Evolutionary conservation across 2,329 filamentous ascomycete species (phyloP).

Genomic region (Beauveria sp.): DNA sequence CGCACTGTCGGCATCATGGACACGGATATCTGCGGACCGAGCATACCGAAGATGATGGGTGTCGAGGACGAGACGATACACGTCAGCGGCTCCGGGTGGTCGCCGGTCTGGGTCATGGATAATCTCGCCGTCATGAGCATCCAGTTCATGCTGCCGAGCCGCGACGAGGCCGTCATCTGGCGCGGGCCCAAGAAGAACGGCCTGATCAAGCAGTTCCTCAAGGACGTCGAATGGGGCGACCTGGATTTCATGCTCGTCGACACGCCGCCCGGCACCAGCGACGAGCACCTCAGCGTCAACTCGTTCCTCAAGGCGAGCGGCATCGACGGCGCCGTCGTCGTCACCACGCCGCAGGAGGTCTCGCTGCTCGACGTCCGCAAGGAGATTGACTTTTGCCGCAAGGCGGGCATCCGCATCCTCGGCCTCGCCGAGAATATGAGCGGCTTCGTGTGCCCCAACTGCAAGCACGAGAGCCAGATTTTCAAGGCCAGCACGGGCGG

Average conservation of each 20-base stretch:
- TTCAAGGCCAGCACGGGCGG: conserved; percentile 90
- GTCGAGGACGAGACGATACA: conserved; percentile 92
- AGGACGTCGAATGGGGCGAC: conserved; percentile 96
- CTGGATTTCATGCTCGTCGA: conserved; percentile 90
- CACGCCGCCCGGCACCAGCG: conserved; percentile 88
- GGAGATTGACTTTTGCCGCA: conserved; percentile 95
- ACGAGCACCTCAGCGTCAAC: conserved; percentile 93
- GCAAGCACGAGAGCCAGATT: conserved; percentile 73
- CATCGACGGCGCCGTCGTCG: conserved; percentile 86
- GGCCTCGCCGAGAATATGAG: conserved; percentile 98
- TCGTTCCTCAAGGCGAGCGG: conserved; percentile 83
- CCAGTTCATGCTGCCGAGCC: conserved; percentile 93
- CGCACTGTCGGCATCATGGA: conserved; percentile 91
- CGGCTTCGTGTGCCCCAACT: conserved; percentile 92
- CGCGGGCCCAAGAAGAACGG: conserved; percentile 97
- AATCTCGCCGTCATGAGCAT: conserved; percentile 96
- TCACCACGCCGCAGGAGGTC: conserved; percentile 94
- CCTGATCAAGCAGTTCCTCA: conserved; percentile 93
- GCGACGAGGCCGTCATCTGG: conserved; percentile 96
- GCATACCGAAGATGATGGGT: conserved; percentile 98
- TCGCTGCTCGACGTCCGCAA: conserved; percentile 87
- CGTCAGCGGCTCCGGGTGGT: conserved; percentile 81
- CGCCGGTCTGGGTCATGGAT: conserved; percentile 89
- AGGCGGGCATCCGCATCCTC: conserved; percentile 81
- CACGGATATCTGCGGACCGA: conserved; percentile 93